A percentile compares a stretch with the other conserved stretches of the same genome.
phyloP scores from a whole-genome alignment of 2,329 filamentous ascomycete species.

The Ophiostoma piceae region DNA sequence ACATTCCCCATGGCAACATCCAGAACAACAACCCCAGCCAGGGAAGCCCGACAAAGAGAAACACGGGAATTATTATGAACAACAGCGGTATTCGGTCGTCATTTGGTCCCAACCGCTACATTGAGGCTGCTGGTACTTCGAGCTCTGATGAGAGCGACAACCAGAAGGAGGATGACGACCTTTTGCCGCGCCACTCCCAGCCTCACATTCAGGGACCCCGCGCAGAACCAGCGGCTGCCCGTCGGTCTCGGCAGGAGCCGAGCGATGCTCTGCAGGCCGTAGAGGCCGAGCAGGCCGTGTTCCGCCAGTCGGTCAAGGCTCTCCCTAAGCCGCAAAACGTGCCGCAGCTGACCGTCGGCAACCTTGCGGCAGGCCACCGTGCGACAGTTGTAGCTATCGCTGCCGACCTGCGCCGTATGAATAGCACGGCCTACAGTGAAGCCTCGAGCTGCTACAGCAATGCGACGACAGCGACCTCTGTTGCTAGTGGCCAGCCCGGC shows the following conservation, averaged over 20 bases:
- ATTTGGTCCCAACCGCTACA: slow-evolving; percentile 11
- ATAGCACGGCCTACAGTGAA: slow-evolving; percentile 45
- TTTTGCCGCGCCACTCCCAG: slow-evolving; percentile 4
- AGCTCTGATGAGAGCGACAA: background rate
- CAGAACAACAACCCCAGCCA: background rate
- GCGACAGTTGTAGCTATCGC: slow-evolving; percentile 40
- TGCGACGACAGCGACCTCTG: slow-evolving; percentile 24
- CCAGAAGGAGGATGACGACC: slow-evolving; percentile 18
- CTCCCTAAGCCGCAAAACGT: background rate
- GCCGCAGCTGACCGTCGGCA: slow-evolving; percentile 10
- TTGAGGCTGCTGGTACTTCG: background rate
- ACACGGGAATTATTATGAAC: background rate
- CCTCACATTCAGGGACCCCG: background rate
- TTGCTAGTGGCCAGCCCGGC: background rate
- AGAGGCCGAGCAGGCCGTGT: slow-evolving; percentile 12
- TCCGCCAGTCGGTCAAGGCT: slow-evolving; percentile 8
- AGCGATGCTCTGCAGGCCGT: slow-evolving; percentile 16
- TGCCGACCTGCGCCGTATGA: slow-evolving; percentile 53
- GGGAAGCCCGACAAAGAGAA: background rate
- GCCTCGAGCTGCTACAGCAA: slow-evolving; percentile 36
- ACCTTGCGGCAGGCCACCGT: background rate
- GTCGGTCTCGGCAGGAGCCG: slow-evolving; percentile 21
- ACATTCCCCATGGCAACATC: slow-evolving; percentile 19
- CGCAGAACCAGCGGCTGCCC: background rate
- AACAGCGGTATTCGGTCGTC: slow-evolving; percentile 13